Evolutionary conservation across 164 flowering plant species (phyloP), one percentile per base, ranked within the genome.

Genomic region (Umbilicus rupestris): DNA sequence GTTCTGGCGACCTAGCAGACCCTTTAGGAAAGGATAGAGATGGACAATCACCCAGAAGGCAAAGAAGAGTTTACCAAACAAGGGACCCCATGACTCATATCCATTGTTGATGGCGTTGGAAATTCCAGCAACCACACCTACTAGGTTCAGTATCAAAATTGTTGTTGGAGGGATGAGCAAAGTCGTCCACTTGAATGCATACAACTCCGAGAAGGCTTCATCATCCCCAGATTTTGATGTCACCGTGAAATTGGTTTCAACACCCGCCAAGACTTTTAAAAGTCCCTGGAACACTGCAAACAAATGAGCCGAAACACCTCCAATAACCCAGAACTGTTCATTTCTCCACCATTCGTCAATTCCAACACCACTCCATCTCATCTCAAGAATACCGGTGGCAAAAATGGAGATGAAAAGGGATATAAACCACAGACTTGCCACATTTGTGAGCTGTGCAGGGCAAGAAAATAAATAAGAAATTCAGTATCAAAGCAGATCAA

Each of bases 31-130:
- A 11, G 65, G 65, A 33, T 63, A 63, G 3, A 63, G 45, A 63
- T 63, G 65, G 45, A 63, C 65, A 35, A 63, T 63, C 65, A 63
- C 65, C 65, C 65, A 63, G 29, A 63, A 63, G n/a, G 65, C 65
- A 10, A 63, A 63, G 65, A 63, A 63, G 45, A 63, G 65, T 28
- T 63, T 63, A 63, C 65, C 65, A 33, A 63, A 63, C 45, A 63
- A 31, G 45, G 65, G 65, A 33, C 65, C 65, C 65, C 65, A 63
- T 2, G 65, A 63, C 65, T 63, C 65, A 63, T 63, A 63, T 35
- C 65, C 65, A 39, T 63, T 63, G 65, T 63, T 63, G 65, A 63
- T 63, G 39, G 65, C 65, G 11, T 63, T 41, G 26, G 65, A 63
- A 37, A 63, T 41, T 41, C 65, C 65, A n/a, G 45, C 65, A 63